phyloP scores from a whole-genome alignment of 306 rosid species.

The Cucurbita moschata region DNA sequence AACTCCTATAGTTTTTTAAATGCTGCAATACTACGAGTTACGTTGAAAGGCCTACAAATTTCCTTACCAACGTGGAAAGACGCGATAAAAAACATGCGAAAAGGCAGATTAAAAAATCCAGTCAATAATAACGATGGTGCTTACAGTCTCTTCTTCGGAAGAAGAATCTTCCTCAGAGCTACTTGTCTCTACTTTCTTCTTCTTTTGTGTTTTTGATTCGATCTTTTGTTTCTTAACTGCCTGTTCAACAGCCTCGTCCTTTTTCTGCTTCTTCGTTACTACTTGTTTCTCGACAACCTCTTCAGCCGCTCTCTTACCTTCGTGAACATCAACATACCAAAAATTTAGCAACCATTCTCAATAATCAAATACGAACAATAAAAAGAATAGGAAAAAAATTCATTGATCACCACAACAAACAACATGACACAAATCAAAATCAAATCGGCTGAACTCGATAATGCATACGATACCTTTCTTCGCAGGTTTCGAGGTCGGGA shows the following conservation, averaged over 20 bases:
- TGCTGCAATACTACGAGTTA: neutral
- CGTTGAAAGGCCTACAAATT: neutral
- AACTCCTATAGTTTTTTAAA: neutral
- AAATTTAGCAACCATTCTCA: neutral
- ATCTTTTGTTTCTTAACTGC: conserved; percentile 38
- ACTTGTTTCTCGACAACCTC: conserved; percentile 32
- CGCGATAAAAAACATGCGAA: neutral
- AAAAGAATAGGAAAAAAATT: too few species aligned
- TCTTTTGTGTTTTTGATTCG: conserved; percentile 31
- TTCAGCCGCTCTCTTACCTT: conserved; percentile 66
- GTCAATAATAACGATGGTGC: neutral
- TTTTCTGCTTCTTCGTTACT: conserved; percentile 58
- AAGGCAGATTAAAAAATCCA: neutral
- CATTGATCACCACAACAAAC: neutral
- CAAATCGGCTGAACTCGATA: neutral
- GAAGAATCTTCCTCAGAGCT: conserved; percentile 49
- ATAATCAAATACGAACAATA: neutral
- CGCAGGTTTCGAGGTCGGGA: conserved; percentile 24
- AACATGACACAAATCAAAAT: neutral
- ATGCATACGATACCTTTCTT: conserved; percentile 41
- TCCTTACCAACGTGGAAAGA: neutral
- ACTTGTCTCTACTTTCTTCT: conserved; percentile 25
- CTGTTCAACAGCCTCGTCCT: conserved; percentile 20
- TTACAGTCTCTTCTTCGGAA: conserved; percentile 47
- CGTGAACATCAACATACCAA: neutral